Base-by-base conservation (phyloP, 176 grass and related monocot genomes). In the Secale cereale region DNA sequence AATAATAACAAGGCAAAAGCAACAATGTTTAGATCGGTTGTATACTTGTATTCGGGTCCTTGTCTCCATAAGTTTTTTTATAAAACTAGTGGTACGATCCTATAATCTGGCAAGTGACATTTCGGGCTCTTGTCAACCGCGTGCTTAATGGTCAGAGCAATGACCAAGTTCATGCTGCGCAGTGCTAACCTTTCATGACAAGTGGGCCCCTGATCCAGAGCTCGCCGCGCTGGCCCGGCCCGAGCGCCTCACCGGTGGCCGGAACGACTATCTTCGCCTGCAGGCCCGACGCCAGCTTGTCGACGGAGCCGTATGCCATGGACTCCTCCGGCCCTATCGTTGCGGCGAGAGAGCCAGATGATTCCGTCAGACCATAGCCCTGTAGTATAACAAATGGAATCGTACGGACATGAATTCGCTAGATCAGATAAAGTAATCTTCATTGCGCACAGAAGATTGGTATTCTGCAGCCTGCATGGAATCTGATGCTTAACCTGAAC, bases 201-300 rank as follows among this genome's bases (percentile, higher is more conserved):
- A 79, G 29, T 2, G 92, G 95, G 7, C 95, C 89, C 40, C 89
- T 59, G 35, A 97, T 6, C 90, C 95, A 94, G 30, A 97, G 85
- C 77, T 97, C 95, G 27, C 92, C 95, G 54, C 59, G 85, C 75
- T 88, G 87, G 61, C 87, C 83, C 4, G 91, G 91, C 20, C 87
- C 92, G 8, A 97, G 83, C 11, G 61, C 90, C 79, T 94, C 87
- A 17, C 92, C 92, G 35, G 88, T 87, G 59, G 64, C 22, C 25
- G 95, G 92, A 27, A 93, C 92, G 65, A 97, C 87, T 15, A 97
- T 94, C 85, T 94, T 97, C 1, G 89, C 90, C 82, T 94, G 78
- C 62, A 87, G 37, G 50, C 88, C 82, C 63, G 92, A 66, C 48
- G 37, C 74, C 5, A 97, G 30, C 82, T 92, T 85, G 60, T 92